phyloP scores from a whole-genome alignment of 164 flowering plant species.

The Brasenia schreberi region DNA sequence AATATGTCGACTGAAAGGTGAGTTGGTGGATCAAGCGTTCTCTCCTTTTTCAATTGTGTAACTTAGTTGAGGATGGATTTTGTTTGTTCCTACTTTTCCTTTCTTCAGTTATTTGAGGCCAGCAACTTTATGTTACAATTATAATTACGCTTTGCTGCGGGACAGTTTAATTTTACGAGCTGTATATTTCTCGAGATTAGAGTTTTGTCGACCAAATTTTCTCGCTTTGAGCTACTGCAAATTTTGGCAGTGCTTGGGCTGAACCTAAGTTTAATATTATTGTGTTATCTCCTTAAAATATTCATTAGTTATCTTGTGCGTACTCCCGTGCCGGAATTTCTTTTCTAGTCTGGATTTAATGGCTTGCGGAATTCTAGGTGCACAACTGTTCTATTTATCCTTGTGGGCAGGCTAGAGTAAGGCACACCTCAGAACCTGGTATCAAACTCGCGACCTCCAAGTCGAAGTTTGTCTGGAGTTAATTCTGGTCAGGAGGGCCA shows the following conservation, averaged over 20 bases:
- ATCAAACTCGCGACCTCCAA: neutral
- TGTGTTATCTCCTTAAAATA: neutral
- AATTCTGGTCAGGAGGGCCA: neutral
- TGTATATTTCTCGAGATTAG: constrained; percentile 20
- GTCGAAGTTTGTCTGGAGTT: neutral
- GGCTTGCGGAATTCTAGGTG: neutral
- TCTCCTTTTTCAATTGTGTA: neutral
- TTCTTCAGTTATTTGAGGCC: neutral
- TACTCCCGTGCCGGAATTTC: neutral
- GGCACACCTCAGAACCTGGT: too few relatives aligned
- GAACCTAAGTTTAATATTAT: neutral
- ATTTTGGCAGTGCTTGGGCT: neutral
- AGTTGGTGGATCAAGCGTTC: neutral
- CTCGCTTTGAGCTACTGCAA: neutral
- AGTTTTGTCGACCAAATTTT: neutral
- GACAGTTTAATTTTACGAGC: constrained; percentile 17
- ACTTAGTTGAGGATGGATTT: neutral
- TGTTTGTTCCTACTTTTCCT: neutral
- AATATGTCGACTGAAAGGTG: neutral
- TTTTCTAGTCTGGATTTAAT: neutral
- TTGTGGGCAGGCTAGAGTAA: too few relatives aligned
- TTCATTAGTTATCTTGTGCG: neutral
- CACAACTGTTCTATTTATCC: neutral
- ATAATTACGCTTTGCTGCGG: constrained; percentile 7
- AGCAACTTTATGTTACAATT: constrained; percentile 11